These are phyloP conservation scores for Syzygium oleosum DNA, from an alignment of 345 rosid genomes.

Conservation along the genomic window DNA sequence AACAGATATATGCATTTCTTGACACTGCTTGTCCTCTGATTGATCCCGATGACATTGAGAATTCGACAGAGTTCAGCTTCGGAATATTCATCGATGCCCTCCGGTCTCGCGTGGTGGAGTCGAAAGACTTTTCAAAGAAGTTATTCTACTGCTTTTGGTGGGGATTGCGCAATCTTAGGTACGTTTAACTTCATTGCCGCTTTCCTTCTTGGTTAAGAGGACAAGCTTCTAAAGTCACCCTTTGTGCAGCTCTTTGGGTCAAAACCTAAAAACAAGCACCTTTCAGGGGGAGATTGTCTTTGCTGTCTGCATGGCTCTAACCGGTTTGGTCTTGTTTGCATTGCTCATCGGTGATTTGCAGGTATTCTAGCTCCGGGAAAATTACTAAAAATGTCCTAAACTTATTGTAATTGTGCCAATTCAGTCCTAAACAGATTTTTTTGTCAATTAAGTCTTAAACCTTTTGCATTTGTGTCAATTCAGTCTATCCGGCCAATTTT, in stretches of 20 bases:
- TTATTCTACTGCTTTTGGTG: constrained; percentile 90
- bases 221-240: neutral
- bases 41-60: constrained; percentile 18
- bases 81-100: constrained; percentile 72
- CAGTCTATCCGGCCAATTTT: too few species aligned
- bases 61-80: constrained; percentile 41
- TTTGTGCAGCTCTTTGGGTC: constrained; percentile 42
- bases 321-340: constrained; percentile 50
- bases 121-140: constrained; percentile 37
- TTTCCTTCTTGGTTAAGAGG: neutral
- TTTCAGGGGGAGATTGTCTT: constrained; percentile 34
- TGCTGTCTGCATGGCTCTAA: constrained; percentile 28
- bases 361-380: constrained; percentile 7
- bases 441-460: too few species aligned
- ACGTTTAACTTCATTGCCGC: neutral
- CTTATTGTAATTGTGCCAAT: too few species aligned
- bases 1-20: neutral
- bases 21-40: constrained; percentile 25
- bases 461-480: too few species aligned
- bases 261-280: constrained; percentile 46
- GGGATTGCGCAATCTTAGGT: constrained; percentile 91
- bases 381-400: too few species aligned
- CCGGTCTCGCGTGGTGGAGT: constrained; percentile 33
- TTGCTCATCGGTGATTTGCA: constrained; percentile 59
- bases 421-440: too few species aligned